A percentile compares a stretch with the other conserved stretches of the same genome.
Conservation (phyloP, 1,284 basidiomycete species). For the Phlebopus sp. region DNA sequence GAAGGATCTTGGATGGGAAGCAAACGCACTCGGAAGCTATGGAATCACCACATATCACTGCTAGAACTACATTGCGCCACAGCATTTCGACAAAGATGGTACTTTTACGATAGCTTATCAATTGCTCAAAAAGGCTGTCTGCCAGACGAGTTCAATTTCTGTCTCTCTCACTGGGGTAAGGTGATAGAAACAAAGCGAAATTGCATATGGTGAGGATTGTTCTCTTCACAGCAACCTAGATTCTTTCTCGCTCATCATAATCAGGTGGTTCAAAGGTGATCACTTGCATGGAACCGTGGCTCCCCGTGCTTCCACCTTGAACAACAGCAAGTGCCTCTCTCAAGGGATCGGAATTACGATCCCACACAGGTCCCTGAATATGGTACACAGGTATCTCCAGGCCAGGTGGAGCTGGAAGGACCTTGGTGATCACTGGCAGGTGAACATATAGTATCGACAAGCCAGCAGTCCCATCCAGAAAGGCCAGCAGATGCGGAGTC, state of each 20-base stretch:
- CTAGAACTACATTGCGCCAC: conserved; percentile 34
- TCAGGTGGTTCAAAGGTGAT: conserved; percentile 14
- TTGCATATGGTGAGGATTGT: conserved; percentile 4
- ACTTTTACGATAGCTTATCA: not conserved
- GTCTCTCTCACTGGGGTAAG: conserved; percentile 7
- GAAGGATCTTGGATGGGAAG: not conserved
- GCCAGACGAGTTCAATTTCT: not conserved
- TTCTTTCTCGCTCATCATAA: not conserved
- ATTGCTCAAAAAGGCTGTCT: not conserved
- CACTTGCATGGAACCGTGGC: conserved; percentile 10
- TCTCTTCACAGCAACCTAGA: not conserved
- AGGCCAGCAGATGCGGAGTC: no score
- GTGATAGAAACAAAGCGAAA: not conserved
- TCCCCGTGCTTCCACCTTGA: conserved; percentile 5
- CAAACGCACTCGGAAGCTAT: not conserved
- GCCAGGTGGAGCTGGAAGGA: conserved; percentile 5
- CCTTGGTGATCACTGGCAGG: conserved; percentile 2
- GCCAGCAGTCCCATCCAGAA: no score
- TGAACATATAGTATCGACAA: no score
- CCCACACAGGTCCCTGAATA: not conserved
- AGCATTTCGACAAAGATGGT: conserved; percentile 34
- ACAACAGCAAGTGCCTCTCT: not conserved
- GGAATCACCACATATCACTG: conserved; percentile 1
- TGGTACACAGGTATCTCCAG: conserved; percentile 8
- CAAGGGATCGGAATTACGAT: conserved; percentile 8